A percentile compares a stretch with the other conserved stretches of the same genome.
These are phyloP conservation scores for Betula pendula DNA, from an alignment of 306 rosid genomes.

Conservation along the genomic window DNA sequence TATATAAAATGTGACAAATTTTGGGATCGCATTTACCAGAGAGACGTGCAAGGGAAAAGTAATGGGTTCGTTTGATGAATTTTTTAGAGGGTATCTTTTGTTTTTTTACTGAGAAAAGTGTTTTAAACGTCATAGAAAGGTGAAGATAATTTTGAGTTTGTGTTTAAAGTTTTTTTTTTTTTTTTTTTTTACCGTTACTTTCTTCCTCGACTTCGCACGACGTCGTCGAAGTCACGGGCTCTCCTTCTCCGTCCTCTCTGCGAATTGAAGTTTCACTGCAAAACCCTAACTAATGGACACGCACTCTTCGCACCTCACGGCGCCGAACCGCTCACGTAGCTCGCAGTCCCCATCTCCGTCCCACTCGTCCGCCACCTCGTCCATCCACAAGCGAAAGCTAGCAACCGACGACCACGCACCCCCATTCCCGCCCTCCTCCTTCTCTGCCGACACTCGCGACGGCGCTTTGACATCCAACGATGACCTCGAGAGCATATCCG, in stretches of 20 bases:
- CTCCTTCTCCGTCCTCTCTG: background rate
- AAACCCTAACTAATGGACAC: slow-evolving; percentile 57
- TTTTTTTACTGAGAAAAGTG: no score
- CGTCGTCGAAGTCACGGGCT: background rate
- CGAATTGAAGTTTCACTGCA: background rate
- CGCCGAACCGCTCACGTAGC: slow-evolving; percentile 82
- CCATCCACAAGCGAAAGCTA: slow-evolving; percentile 86
- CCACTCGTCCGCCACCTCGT: slow-evolving; percentile 91
- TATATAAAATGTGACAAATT: no score
- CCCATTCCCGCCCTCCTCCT: slow-evolving; percentile 88
- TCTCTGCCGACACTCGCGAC: slow-evolving; percentile 91
- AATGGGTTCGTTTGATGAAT: no score
- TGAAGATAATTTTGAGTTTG: no score
- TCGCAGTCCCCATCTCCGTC: slow-evolving; percentile 95
- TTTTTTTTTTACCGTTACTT: no score
- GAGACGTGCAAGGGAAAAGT: no score
- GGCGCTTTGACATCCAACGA: slow-evolving; percentile 90
- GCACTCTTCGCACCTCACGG: slow-evolving; percentile 73
- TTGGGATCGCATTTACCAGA: no score
- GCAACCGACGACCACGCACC: slow-evolving; percentile 87
- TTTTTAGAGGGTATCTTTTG: no score
- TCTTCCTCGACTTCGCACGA: background rate
- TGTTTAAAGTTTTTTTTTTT: no score
- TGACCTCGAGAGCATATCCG: slow-evolving; percentile 95
- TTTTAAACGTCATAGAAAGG: no score